Evolutionary conservation across 805 yeast species (phyloP), one percentile per base, ranked within the genome.

Genomic region (Lipomyces orientalis): DNA sequence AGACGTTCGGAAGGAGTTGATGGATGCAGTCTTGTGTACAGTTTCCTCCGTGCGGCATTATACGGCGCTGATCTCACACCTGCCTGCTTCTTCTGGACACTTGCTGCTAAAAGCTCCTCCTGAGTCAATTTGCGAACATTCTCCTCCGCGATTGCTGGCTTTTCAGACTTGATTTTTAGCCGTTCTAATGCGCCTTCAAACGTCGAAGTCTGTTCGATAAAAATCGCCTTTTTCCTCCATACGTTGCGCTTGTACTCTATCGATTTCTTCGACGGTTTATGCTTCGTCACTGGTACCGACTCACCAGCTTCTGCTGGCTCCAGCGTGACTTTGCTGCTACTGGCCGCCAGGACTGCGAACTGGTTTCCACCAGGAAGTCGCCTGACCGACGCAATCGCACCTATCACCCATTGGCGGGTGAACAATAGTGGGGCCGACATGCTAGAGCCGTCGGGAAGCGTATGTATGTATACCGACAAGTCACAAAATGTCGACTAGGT

Each of bases 1-100:
- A 43, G 52, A 12, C 19, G 49, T 22, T 46, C 35, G 22, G 68
- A 61, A 43, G 68, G 65, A 8, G 31, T 54, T 29, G 33, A 34
- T 9, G 62, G 33, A 10, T n/a, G 14, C 16, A 51, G 22, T 10
- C 55, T 39, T n/a, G 25, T 54, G 39, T 16, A n/a, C 12, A 14
- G 31, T 10, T 37, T 54, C 59, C 55, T 56, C 39, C 43, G 29
- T 8, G 16, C 31, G 19, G 29, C 14, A 22, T 37, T 25, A 31
- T 7, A 6, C 51, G n/a, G 43, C 16, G 31, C 57, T 16, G 49
- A 43, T 9, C 25, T 34, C 33, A 31, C 57, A n/a, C 14, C 51
- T 19, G 34, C 22, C 39, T 19, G 51, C n/a, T 2, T 19, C 39
- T n/a, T 49, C 39, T 60, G 51, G 49, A 33, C n/a, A 34, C 55